Evolutionary conservation across 2,329 filamentous ascomycete genomes (phyloP).

Genomic region (Cryphonectria naterciae): DNA sequence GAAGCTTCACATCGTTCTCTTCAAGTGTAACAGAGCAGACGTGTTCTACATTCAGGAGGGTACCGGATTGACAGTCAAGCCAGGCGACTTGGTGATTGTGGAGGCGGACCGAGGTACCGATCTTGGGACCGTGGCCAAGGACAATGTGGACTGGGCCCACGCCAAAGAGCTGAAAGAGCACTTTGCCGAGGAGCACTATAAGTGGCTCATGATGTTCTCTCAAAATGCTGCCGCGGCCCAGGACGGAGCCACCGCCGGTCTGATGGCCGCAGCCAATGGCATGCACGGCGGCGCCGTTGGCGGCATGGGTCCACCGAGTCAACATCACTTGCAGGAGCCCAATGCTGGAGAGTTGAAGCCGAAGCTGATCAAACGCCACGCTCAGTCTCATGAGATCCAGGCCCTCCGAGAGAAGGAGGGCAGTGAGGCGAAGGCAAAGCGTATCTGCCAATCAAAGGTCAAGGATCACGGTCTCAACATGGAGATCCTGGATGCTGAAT

Average conservation of each 20-base stretch:
- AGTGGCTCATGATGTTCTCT: constrained; percentile 99
- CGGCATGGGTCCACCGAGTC: constrained; percentile 75
- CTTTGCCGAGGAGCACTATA: constrained; percentile 93
- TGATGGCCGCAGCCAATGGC: constrained; percentile 66
- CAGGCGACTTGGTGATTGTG: constrained; percentile 93
- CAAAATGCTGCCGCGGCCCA: constrained; percentile 70
- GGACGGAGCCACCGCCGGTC: constrained; percentile 63
- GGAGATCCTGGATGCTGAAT: constrained; percentile 98
- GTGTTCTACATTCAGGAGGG: constrained; percentile 98
- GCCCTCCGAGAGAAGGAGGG: constrained; percentile 93
- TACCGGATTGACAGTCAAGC: constrained; percentile 86
- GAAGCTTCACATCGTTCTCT: constrained; percentile 85
- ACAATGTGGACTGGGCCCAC: constrained; percentile 84
- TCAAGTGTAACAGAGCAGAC: constrained; percentile 94
- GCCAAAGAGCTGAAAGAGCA: constrained; percentile 90
- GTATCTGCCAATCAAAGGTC: constrained; percentile 95
- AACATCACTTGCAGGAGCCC: constrained; percentile 74
- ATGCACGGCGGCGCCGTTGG: constrained; percentile 73
- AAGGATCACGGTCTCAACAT: constrained; percentile 93
- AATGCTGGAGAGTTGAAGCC: constrained; percentile 81
- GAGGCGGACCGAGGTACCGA: constrained; percentile 97
- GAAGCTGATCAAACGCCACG: constrained; percentile 94
- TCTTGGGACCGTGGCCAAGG: constrained; percentile 86
- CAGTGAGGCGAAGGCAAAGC: constrained; percentile 95
- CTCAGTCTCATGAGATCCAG: constrained; percentile 87